Evolutionary conservation across 495 filamentous ascomycete species (phyloP), one percentile per base, ranked within the genome.

Genomic region (Thermochaetoides thermophila): DNA sequence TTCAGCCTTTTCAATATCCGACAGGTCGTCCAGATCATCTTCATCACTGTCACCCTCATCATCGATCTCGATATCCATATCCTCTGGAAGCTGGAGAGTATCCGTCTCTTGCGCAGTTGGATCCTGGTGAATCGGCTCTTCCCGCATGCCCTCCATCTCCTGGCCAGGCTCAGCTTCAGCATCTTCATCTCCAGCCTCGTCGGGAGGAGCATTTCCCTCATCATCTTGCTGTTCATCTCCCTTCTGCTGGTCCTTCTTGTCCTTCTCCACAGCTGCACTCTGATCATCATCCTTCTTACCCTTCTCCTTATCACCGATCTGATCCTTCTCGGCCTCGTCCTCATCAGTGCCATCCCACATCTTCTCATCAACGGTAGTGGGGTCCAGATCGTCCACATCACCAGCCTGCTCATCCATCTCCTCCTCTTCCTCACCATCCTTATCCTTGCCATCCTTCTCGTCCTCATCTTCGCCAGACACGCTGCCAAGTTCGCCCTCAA

Each of bases 331-430:
- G 18, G 78, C 63, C 10, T 77, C 62, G 11, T 84, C 77, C 31
- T 83, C 78, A 12, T 68, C 73, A 27, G 71, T 72, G 7, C 80
- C 85, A 55, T 96, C 84, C 89, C 89, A 97, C 63, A 95, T 78
- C 61, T 95, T 96, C 57, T 97, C 89, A 52, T 97, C 89, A 1
- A 97, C 77, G 11, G 85, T 83, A 12, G 73, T 77, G 5, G 82
- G 75, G 43, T 91, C 85, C 13, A 92, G 62, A 43, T 86, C 83
- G 62, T 93, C 79, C 5, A 97, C 83, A 50, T 81, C 76, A 4
- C 85, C 91, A 7, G 75, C 66, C 58, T 94, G 81, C 46, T 94
- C 86, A 38, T 94, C 84, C 42, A 91, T 73, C 18, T 75, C 69
- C 13, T 76, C 71, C 15, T 64, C 69, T 9, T 68, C 66, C 7